Percentiles rank a stretch among this genome's conserved stretches.
phyloP scores from a whole-genome alignment of 2,329 filamentous ascomycete species.

The Microsporum canis region DNA sequence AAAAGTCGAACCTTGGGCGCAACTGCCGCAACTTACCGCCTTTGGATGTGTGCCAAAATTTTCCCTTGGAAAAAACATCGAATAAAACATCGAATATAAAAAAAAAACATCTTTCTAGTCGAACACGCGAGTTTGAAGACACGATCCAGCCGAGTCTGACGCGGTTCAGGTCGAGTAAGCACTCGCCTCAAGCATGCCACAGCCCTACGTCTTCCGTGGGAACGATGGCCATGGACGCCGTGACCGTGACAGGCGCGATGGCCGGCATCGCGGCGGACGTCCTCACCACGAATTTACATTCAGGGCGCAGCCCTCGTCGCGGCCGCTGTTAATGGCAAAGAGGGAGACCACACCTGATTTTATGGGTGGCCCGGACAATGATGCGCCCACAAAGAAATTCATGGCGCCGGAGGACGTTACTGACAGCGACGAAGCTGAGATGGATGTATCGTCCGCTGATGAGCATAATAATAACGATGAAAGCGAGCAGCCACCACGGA shows the following conservation, averaged over 20 bases:
- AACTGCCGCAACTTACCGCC: slow-evolving; percentile 1
- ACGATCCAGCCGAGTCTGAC: neutral
- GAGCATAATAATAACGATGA: slow-evolving; percentile 20
- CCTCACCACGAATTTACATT: slow-evolving; percentile 31
- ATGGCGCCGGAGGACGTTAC: slow-evolving; percentile 30
- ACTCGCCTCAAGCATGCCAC: neutral
- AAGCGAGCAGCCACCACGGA: slow-evolving; percentile 26
- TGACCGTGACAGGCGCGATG: neutral
- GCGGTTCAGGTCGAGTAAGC: neutral
- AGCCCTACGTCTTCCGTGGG: slow-evolving; percentile 21
- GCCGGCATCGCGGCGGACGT: neutral
- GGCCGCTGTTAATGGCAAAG: slow-evolving; percentile 26
- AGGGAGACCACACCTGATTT: slow-evolving; percentile 29
- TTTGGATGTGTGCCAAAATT: neutral
- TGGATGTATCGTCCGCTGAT: slow-evolving; percentile 33
- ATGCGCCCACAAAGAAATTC: slow-evolving; percentile 27
- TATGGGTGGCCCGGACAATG: slow-evolving; percentile 18
- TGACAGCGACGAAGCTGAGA: slow-evolving; percentile 37
- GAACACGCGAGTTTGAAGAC: neutral
- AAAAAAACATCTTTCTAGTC: neutral
- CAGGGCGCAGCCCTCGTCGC: slow-evolving; percentile 29
- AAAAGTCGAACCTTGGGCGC: neutral
- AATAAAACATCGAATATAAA: neutral
- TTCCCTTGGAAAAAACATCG: neutral
- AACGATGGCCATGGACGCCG: slow-evolving; percentile 19